A percentile compares a stretch with the other conserved stretches of the same genome.
Conservation (phyloP, 345 rosid genomes). For the Noccaea caerulescens region DNA sequence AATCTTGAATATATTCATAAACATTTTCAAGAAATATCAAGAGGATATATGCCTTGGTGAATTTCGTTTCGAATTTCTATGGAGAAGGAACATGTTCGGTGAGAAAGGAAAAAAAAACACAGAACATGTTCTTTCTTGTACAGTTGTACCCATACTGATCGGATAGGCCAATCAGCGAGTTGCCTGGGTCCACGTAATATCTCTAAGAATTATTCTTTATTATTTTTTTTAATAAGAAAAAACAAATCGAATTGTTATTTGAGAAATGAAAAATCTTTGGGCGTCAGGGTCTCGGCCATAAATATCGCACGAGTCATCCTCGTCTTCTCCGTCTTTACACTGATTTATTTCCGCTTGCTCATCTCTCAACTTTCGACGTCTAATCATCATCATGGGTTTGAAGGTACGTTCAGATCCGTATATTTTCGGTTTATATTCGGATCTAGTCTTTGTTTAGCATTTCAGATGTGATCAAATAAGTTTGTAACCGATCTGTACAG, state of each 20-base stretch:
- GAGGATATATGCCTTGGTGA: background rate
- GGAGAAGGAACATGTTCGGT: slow-evolving; percentile 32
- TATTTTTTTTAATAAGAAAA: background rate
- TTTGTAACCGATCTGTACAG: background rate
- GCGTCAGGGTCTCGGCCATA: slow-evolving; percentile 5
- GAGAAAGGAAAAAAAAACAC: background rate
- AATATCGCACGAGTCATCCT: slow-evolving; percentile 22
- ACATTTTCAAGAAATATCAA: background rate
- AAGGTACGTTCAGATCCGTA: slow-evolving; percentile 37
- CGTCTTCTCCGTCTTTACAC: slow-evolving; percentile 43
- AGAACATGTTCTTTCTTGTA: slow-evolving; percentile 30
- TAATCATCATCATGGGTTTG: slow-evolving; percentile 42
- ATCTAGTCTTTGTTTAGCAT: slow-evolving; percentile 20
- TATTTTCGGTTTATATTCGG: background rate
- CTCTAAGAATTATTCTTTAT: background rate
- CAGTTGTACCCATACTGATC: slow-evolving; percentile 3
- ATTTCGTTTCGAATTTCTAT: background rate
- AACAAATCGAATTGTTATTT: background rate
- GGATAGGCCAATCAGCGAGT: slow-evolving; percentile 20
- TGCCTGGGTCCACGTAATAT: slow-evolving; percentile 26
- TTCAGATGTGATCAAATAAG: background rate
- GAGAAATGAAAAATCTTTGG: background rate
- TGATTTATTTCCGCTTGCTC: background rate
- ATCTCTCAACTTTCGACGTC: slow-evolving; percentile 17
- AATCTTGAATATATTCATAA: background rate